These are phyloP conservation scores for Salvia rosmarinus DNA, from an alignment of 257 asterid genomes.

Conservation along the genomic window DNA sequence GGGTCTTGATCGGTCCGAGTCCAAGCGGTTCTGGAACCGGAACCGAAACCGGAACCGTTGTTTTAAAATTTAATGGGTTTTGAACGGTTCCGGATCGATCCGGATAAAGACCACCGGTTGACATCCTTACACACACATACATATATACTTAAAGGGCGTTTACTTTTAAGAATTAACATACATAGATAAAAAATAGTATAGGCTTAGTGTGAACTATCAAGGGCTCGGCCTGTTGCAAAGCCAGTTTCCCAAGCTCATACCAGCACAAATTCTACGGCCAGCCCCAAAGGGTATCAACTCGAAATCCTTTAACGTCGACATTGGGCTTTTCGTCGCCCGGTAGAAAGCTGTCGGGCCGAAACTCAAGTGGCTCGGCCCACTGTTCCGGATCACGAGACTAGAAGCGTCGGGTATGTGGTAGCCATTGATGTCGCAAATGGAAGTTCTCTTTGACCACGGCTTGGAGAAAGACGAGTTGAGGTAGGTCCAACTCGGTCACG, in stretches of 20 bases:
- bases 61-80: too few species aligned
- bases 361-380: conserved; percentile 72
- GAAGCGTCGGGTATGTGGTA: conserved; percentile 81
- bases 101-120: too few species aligned
- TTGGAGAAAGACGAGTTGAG: conserved; percentile 58
- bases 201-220: conserved; percentile 58
- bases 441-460: conserved; percentile 81
- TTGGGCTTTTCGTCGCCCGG: conserved; percentile 64
- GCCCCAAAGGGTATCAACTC: conserved; percentile 89
- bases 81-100: too few species aligned
- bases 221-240: conserved; percentile 71
- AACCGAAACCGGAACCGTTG: too few species aligned
- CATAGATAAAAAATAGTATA: too few species aligned
- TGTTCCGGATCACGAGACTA: conserved; percentile 70
- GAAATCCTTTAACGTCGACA: conserved; percentile 72
- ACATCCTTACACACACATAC: too few species aligned
- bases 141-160: too few species aligned
- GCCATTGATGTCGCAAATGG: conserved; percentile 76
- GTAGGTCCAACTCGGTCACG: conserved; percentile 59
- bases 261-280: conserved; percentile 88
- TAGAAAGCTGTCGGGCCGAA: conserved; percentile 65
- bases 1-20: too few species aligned
- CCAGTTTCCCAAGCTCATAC: conserved; percentile 74
- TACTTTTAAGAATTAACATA: too few species aligned
- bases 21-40: too few species aligned